phyloP scores from a whole-genome alignment of 1,284 basidiomycete species.

The Marasmius sp. region DNA sequence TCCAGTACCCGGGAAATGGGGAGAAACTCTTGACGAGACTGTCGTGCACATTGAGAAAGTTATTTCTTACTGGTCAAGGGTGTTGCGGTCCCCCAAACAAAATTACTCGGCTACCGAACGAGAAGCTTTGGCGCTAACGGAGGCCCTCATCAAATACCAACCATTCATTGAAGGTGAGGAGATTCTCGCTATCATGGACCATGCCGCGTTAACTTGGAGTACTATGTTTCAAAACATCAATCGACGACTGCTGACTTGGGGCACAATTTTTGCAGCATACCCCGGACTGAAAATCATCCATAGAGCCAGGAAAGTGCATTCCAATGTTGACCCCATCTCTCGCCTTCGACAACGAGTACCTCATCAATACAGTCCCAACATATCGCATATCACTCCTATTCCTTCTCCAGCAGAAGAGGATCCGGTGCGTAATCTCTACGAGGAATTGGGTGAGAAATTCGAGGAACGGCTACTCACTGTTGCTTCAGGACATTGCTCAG shows the following conservation, averaged over 20 bases:
- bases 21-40: no score
- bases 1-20: no score
- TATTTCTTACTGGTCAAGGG: slow-evolving; percentile 29
- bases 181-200: slow-evolving; percentile 27
- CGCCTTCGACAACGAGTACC: slow-evolving; percentile 4
- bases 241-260: slow-evolving; percentile 24
- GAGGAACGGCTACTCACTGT: no score
- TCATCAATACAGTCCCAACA: background rate
- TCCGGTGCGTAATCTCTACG: slow-evolving; percentile 22
- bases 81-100: slow-evolving; percentile 8
- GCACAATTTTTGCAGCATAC: slow-evolving; percentile 27
- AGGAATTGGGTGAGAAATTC: slow-evolving; percentile 26
- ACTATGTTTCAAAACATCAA: slow-evolving; percentile 30
- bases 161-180: slow-evolving; percentile 25
- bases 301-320: slow-evolving; percentile 26
- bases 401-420: slow-evolving; percentile 11
- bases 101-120: slow-evolving; percentile 12
- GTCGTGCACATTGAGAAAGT: no score
- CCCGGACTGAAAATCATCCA: slow-evolving; percentile 28
- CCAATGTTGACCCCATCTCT: slow-evolving; percentile 28
- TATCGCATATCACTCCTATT: background rate
- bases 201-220: slow-evolving; percentile 31
- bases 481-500: no score
- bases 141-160: slow-evolving; percentile 26
- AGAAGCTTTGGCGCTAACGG: slow-evolving; percentile 28